phyloP scores from a whole-genome alignment of 2,329 filamentous ascomycete species.

The Dothiorella sarmentorum region DNA sequence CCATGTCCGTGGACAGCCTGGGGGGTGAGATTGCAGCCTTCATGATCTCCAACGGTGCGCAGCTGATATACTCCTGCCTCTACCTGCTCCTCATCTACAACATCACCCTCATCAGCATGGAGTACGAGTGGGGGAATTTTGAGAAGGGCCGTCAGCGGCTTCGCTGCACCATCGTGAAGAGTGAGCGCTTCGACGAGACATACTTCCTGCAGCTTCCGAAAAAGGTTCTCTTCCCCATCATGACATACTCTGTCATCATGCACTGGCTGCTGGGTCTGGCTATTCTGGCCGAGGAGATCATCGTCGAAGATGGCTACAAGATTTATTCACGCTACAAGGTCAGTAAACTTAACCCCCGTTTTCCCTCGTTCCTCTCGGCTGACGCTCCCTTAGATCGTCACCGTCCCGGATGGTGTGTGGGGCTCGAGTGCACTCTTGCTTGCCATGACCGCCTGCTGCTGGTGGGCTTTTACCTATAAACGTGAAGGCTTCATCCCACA shows the following conservation, averaged over 20 bases:
- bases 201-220: conserved; percentile 33
- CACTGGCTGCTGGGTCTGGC: conserved; percentile 31
- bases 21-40: conserved; percentile 27
- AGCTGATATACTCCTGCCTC: conserved; percentile 31
- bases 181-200: conserved; percentile 27
- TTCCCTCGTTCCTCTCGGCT: neutral
- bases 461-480: conserved; percentile 31
- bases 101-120: conserved; percentile 28
- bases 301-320: conserved; percentile 3
- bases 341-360: neutral
- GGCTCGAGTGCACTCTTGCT: conserved; percentile 28
- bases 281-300: conserved; percentile 10
- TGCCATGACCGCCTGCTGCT: conserved; percentile 30
- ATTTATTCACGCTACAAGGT: conserved; percentile 28
- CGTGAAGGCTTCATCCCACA: conserved; percentile 34
- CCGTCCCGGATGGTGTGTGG: conserved; percentile 27
- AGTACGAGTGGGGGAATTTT: conserved; percentile 30
- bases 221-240: conserved; percentile 30
- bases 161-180: conserved; percentile 30
- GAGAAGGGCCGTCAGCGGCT: conserved; percentile 26
- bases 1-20: conserved; percentile 23
- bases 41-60: conserved; percentile 29
- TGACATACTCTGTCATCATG: conserved; percentile 28
- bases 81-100: conserved; percentile 34
- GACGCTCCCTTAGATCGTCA: conserved; percentile 23